These are phyloP conservation scores for Auricularia auricula-judae DNA, from an alignment of 768 basidiomycete genomes.

Conservation along the genomic window DNA sequence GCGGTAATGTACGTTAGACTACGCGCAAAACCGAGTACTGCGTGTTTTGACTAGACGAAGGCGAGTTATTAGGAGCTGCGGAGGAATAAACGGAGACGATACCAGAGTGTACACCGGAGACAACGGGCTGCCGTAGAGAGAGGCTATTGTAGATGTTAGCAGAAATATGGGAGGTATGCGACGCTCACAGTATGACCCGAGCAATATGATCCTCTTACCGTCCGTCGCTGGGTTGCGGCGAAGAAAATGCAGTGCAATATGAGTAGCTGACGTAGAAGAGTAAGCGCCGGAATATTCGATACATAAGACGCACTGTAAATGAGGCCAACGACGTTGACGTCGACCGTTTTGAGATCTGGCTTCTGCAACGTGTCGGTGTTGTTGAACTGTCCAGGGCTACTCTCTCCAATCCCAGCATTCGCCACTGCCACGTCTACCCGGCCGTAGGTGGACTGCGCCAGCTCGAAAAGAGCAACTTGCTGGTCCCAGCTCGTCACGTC, in stretches of 20 bases:
- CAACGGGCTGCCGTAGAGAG: background rate
- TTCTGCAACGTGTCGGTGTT: background rate
- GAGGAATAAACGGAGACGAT: background rate
- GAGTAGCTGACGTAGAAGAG: background rate
- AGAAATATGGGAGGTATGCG: background rate
- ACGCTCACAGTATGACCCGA: background rate
- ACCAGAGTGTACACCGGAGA: background rate
- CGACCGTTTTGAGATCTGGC: slow-evolving; percentile 2
- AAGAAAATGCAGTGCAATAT: background rate
- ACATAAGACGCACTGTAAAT: slow-evolving; percentile 1
- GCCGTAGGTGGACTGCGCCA: background rate
- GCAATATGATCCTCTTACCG: background rate
- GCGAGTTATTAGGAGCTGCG: background rate
- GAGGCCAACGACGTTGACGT: slow-evolving; percentile 1
- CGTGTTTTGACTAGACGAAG: background rate
- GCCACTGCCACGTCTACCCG: slow-evolving; percentile 3
- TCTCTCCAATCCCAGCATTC: slow-evolving; percentile 4
- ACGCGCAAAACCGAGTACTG: background rate
- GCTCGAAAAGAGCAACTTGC: slow-evolving; percentile 1
- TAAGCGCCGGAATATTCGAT: background rate
- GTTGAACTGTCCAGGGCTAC: background rate
- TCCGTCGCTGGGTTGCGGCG: background rate
- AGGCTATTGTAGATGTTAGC: background rate
- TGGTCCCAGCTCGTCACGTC: slow-evolving; percentile 3
- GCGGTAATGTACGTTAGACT: background rate